These are phyloP conservation scores for Neobulgaria alba DNA, from an alignment of 2,329 filamentous ascomycete genomes.

Conservation along the genomic window DNA sequence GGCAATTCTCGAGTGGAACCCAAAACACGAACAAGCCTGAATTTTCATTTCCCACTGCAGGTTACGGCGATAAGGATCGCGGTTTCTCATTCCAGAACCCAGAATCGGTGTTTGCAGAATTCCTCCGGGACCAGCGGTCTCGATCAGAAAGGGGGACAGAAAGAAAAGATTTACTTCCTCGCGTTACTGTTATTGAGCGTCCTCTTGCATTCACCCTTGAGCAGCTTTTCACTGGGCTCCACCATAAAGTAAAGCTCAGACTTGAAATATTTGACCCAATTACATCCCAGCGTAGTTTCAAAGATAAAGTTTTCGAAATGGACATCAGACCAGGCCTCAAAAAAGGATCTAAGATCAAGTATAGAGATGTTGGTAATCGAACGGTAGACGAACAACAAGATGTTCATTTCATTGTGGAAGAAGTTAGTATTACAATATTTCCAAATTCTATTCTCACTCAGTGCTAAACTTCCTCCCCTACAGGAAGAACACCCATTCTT, in stretches of 20 bases:
- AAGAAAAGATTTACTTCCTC: background rate
- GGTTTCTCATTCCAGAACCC: slow-evolving; percentile 1
- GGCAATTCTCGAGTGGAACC: no score
- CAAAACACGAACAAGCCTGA: no score
- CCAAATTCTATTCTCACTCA: background rate
- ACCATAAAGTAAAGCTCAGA: slow-evolving; percentile 6
- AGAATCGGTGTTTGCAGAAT: slow-evolving; percentile 2
- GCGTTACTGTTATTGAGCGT: slow-evolving; percentile 1
- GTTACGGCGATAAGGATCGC: background rate
- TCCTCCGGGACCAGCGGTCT: background rate
- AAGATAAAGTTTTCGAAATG: slow-evolving; percentile 4
- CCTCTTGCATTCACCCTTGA: slow-evolving; percentile 3
- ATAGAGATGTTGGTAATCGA: background rate
- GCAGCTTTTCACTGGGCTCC: slow-evolving; percentile 3
- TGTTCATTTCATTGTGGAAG: slow-evolving; percentile 8
- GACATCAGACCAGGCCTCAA: slow-evolving; percentile 4
- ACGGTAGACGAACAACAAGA: background rate
- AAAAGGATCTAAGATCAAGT: slow-evolving; percentile 6
- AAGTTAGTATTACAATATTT: background rate
- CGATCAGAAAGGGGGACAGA: background rate
- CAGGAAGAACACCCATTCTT: slow-evolving; percentile 2
- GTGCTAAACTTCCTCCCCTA: background rate
- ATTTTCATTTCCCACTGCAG: no score
- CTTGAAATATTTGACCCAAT: background rate
- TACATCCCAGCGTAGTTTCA: background rate